Conservation (phyloP, 2,329 filamentous ascomycete species). For the Juglanconis oblonga region DNA sequence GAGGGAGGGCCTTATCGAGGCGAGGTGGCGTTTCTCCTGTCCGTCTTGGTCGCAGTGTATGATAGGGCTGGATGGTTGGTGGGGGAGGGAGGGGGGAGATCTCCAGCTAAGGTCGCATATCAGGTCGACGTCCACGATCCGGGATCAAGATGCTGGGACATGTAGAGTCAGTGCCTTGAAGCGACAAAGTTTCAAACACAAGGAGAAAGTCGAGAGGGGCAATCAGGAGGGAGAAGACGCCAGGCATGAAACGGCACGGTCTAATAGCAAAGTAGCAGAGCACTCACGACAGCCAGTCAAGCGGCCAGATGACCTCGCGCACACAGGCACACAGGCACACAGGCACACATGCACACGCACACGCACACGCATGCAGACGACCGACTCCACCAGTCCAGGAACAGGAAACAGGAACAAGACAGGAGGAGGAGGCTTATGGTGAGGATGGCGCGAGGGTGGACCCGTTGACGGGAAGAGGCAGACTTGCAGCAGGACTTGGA, state of each 20-base stretch:
- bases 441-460: slow-evolving; percentile 1
- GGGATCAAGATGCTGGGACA: slow-evolving; percentile 10
- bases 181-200: slow-evolving; percentile 11
- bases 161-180: slow-evolving; percentile 4
- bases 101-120: slow-evolving; percentile 18
- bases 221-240: slow-evolving; percentile 5
- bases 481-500: neutral
- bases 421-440: neutral
- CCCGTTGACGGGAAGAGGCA: slow-evolving; percentile 3
- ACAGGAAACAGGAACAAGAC: neutral
- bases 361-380: neutral
- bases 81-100: slow-evolving; percentile 1
- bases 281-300: slow-evolving; percentile 14
- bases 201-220: slow-evolving; percentile 7
- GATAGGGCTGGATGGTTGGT: slow-evolving; percentile 12
- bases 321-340: too few relatives aligned
- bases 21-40: slow-evolving; percentile 6
- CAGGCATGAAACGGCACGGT: slow-evolving; percentile 16
- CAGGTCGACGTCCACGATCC: slow-evolving; percentile 15
- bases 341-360: too few relatives aligned
- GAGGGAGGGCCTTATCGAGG: neutral
- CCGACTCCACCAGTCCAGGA: neutral
- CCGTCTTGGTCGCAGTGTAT: slow-evolving; percentile 8
- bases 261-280: slow-evolving; percentile 17
- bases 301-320: slow-evolving; percentile 5